These are phyloP conservation scores for Pseudogymnoascus sp. DNA, from an alignment of 2,329 filamentous ascomycete genomes.

Conservation along the genomic window DNA sequence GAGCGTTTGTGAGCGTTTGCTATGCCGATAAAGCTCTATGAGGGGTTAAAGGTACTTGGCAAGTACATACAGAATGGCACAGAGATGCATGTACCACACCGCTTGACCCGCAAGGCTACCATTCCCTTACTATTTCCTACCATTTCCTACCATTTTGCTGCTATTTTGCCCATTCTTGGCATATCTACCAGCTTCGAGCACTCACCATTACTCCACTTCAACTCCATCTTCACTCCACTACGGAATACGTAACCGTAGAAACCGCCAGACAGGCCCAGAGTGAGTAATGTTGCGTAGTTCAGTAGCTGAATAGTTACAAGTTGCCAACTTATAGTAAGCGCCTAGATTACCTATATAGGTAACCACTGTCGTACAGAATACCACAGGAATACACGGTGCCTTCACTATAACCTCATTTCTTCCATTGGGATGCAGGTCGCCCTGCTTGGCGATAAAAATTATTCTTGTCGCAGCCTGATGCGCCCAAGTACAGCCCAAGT, in stretches of 20 bases:
- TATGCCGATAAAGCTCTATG: background rate
- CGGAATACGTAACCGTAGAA: background rate
- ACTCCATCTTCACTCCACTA: background rate
- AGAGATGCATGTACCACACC: background rate
- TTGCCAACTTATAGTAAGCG: background rate
- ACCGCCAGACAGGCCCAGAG: background rate
- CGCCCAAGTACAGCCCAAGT: background rate
- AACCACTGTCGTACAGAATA: background rate
- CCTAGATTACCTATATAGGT: background rate
- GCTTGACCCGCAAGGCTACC: background rate
- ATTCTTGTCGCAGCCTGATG: background rate
- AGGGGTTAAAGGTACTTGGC: background rate
- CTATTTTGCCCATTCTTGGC: background rate
- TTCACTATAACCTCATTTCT: background rate
- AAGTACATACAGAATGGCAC: background rate
- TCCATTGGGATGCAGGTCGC: background rate
- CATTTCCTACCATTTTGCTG: background rate
- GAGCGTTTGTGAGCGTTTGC: background rate
- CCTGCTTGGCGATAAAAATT: background rate
- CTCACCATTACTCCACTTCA: background rate
- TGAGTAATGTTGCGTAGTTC: background rate
- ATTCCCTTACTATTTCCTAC: background rate
- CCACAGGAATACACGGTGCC: background rate
- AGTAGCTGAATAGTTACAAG: background rate
- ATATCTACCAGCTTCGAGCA: background rate